These are phyloP conservation scores for Pyrenula massariospora DNA, from an alignment of 495 filamentous ascomycete species.

Conservation along the genomic window DNA sequence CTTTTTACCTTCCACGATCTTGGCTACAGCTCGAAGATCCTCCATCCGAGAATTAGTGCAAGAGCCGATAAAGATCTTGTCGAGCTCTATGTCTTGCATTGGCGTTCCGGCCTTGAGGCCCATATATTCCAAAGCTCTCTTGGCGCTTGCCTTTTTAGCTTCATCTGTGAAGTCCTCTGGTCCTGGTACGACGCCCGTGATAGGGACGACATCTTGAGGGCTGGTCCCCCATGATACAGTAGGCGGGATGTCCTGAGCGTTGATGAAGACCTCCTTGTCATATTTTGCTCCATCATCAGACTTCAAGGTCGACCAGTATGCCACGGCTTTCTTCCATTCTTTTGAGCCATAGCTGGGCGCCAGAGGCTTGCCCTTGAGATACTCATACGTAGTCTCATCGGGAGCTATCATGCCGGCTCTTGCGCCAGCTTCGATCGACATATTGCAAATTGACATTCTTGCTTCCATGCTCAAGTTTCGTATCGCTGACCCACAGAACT, in stretches of 20 bases:
- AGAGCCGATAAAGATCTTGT: constrained; percentile 97
- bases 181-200: constrained; percentile 79
- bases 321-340: constrained; percentile 83
- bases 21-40: constrained; percentile 80
- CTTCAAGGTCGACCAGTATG: constrained; percentile 78
- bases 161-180: constrained; percentile 76
- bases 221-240: constrained; percentile 97
- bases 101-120: constrained; percentile 72
- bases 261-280: constrained; percentile 75
- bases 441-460: constrained; percentile 98
- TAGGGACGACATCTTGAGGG: constrained; percentile 89
- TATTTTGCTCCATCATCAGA: constrained; percentile 79
- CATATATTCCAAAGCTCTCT: constrained; percentile 90
- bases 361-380: constrained; percentile 80
- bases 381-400: constrained; percentile 87
- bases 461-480: constrained; percentile 87
- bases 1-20: constrained; percentile 75
- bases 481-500: constrained; percentile 93
- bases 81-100: constrained; percentile 81
- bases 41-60: constrained; percentile 97
- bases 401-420: constrained; percentile 95
- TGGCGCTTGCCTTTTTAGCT: constrained; percentile 63
- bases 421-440: constrained; percentile 97
- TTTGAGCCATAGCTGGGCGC: constrained; percentile 71
- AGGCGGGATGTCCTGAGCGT: constrained; percentile 84